Evolutionary conservation across 2,329 filamentous ascomycete species (phyloP), one percentile per base, ranked within the genome.

Genomic region (Ascocoryne sarcoides): DNA sequence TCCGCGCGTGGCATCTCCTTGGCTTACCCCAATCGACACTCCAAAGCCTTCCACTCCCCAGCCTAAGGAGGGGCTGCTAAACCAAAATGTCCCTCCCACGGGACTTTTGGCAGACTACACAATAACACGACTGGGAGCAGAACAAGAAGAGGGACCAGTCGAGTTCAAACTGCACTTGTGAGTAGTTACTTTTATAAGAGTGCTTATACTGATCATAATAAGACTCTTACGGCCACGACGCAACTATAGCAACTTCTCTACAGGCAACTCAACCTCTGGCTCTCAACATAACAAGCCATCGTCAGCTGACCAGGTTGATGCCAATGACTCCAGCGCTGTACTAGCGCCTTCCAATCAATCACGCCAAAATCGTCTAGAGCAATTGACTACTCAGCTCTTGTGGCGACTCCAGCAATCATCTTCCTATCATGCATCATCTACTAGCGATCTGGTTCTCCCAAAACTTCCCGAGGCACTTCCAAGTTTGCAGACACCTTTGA

Each of bases 111-210:
- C 70, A 4, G 74, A 82, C 40, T 80, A 77, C 58, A 75, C 73
- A 1, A 75, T 92, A 33, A 82, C 79, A 32, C 86, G 82, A 55
- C 67, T 98, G 12, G 82, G 89, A 48, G 82, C 90, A 10, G 92
- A 98, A 61, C 90, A 90, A 4, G 89, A 96, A 58, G 82, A 93
- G 48, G 92, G 92, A 0, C 88, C 92, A 14, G 93, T 86, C 0
- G 92, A 98, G 64, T 98, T 98, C 65, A 98, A 98, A 62, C 66
- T 98, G 32, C 92, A 96, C 63, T 69, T 98, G 4, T 71, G 96
- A 5, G 67, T 95, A n/a, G n/a, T n/a, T n/a, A n/a, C n/a, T n/a
- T n/a, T n/a, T n/a, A n/a, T n/a, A n/a, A n/a, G n/a, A n/a, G n/a
- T n/a, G n/a, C n/a, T n/a, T n/a, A n/a, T n/a, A n/a, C n/a, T n/a